phyloP scores from a whole-genome alignment of 164 flowering plant species.

The Platanus orientalis region DNA sequence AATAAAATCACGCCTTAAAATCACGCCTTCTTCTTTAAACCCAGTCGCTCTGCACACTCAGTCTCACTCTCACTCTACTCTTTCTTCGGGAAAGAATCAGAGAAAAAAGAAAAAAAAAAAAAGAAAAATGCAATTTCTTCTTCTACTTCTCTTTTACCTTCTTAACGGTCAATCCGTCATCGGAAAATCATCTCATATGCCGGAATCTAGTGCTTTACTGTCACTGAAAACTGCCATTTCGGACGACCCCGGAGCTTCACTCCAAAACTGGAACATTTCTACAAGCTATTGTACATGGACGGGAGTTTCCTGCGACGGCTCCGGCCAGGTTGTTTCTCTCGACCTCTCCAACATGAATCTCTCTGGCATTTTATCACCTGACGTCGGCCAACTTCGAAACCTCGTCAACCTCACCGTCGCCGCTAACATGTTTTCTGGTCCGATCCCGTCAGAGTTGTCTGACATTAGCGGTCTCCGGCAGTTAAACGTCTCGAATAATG shows the following conservation, averaged over 20 bases:
- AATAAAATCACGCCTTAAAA: too few species aligned
- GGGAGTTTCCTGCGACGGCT: conserved; percentile 59
- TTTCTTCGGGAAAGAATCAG: too few species aligned
- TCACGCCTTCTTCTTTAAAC: too few species aligned
- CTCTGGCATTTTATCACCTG: conserved; percentile 58
- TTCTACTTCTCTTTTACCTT: conserved; percentile 19
- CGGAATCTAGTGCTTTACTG: conserved; percentile 60
- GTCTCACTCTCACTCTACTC: too few species aligned
- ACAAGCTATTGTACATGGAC: conserved; percentile 62
- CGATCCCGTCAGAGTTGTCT: conserved; percentile 51
- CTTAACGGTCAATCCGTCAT: conserved; percentile 14
- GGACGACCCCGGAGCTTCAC: conserved; percentile 44
- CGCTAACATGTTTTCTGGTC: conserved; percentile 55
- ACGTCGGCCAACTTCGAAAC: conserved; percentile 39
- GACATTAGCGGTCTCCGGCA: conserved; percentile 36
- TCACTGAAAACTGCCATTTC: conserved; percentile 59
- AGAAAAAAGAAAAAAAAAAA: too few species aligned
- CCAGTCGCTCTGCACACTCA: too few species aligned
- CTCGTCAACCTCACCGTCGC: conserved; percentile 54
- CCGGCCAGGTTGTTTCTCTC: conserved; percentile 50
- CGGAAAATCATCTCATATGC: conserved; percentile 23
- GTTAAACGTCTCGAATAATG: conserved; percentile 81
- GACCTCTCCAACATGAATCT: conserved; percentile 63
- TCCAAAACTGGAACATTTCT: conserved; percentile 54
- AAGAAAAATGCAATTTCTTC: conserved; percentile 19